phyloP scores from a whole-genome alignment of 2,329 filamentous ascomycete genomes.

The Epichloe typhina region DNA sequence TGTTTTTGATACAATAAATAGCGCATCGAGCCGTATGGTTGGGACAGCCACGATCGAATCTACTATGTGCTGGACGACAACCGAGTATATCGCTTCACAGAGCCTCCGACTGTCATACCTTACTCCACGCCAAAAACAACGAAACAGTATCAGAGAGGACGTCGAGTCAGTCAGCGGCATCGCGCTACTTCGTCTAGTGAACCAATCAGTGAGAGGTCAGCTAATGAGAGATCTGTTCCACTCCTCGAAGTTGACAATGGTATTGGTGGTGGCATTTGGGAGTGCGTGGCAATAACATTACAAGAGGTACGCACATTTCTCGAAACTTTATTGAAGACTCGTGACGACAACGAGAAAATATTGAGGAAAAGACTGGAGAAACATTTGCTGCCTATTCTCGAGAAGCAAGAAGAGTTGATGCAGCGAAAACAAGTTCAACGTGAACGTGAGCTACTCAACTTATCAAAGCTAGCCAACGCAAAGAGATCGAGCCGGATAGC shows the following conservation, averaged over 20 bases:
- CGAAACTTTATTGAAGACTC: conserved; percentile 56
- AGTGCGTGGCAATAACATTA: conserved; percentile 74
- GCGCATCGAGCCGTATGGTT: conserved; percentile 74
- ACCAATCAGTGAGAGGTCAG: conserved; percentile 16
- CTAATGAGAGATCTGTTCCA: conserved; percentile 12
- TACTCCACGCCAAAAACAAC: conserved; percentile 55
- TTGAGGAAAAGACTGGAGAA: conserved; percentile 59
- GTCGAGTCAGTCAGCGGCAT: conserved; percentile 59
- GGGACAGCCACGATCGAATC: conserved; percentile 73
- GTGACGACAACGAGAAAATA: conserved; percentile 74
- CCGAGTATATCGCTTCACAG: conserved; percentile 77
- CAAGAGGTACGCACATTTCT: conserved; percentile 65
- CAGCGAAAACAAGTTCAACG: conserved; percentile 56
- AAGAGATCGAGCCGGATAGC: conserved; percentile 89
- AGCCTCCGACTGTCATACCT: conserved; percentile 47
- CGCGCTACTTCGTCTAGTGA: conserved; percentile 33
- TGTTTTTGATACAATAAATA: conserved; percentile 18
- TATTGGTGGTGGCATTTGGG: conserved; percentile 71
- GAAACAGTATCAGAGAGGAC: conserved; percentile 34
- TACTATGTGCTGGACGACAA: conserved; percentile 94
- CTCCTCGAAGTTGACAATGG: conserved; percentile 35
- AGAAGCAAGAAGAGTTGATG: conserved; percentile 62
- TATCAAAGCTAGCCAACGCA: conserved; percentile 82
- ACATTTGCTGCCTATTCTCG: conserved; percentile 72
- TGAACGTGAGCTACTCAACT: conserved; percentile 65